Percentiles rank a stretch among this genome's conserved stretches.
phyloP scores from a whole-genome alignment of 1,139 yeast species.

The Geotrichum aggregatum region DNA sequence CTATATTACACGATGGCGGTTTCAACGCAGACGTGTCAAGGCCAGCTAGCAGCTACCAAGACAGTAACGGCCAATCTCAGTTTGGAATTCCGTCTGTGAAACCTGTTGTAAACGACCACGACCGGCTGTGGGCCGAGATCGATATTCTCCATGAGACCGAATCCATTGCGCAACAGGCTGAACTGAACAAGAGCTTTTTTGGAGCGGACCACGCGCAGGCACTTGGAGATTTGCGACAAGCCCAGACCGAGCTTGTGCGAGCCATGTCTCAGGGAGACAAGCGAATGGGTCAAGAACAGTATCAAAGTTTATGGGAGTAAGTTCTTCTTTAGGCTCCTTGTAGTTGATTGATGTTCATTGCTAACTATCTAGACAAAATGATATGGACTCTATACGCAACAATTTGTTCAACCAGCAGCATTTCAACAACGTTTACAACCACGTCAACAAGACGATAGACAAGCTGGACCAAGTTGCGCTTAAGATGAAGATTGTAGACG shows the following conservation, averaged over 20 bases:
- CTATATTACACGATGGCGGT: background rate
- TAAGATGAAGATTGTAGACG: constrained; percentile 40
- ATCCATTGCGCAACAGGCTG: constrained; percentile 56
- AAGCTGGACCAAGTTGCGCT: constrained; percentile 44
- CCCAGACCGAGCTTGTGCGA: constrained; percentile 59
- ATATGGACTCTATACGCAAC: constrained; percentile 35
- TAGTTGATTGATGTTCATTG: too few relatives aligned
- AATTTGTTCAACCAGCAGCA: constrained; percentile 45
- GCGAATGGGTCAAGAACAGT: constrained; percentile 27
- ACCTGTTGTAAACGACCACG: constrained; percentile 47
- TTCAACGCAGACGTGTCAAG: background rate
- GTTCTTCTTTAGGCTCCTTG: background rate
- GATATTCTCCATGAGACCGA: constrained; percentile 81
- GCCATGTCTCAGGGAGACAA: constrained; percentile 46
- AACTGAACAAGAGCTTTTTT: constrained; percentile 55
- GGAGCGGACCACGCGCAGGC: constrained; percentile 57
- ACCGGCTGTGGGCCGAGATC: constrained; percentile 80
- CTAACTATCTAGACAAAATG: constrained; percentile 24
- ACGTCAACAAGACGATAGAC: constrained; percentile 42
- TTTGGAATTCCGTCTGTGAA: constrained; percentile 33
- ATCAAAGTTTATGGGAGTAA: constrained; percentile 36
- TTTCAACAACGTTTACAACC: constrained; percentile 42
- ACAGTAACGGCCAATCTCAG: constrained; percentile 1
- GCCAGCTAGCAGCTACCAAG: background rate
- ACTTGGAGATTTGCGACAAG: constrained; percentile 51